phyloP scores from a whole-genome alignment of 805 yeast species.

The Metschnikowia anglica region DNA sequence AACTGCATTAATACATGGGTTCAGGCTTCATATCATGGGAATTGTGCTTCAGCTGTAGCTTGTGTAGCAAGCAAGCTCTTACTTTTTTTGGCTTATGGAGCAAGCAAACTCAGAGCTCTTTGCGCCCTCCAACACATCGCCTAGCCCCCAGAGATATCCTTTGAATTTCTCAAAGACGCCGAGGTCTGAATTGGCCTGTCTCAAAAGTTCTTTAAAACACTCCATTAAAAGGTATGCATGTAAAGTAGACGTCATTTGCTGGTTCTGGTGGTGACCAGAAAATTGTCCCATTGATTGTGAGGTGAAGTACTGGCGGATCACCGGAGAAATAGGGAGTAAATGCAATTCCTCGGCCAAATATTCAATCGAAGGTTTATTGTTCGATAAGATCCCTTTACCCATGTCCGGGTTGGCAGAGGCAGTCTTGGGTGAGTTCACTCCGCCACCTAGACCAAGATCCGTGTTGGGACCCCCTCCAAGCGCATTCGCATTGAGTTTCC shows the following conservation, averaged over 20 bases:
- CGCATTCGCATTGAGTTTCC: conserved; percentile 18
- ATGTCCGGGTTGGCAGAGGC: conserved; percentile 8
- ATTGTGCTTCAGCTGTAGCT: too few species aligned
- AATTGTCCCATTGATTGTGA: conserved; percentile 19
- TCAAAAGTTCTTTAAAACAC: conserved; percentile 59
- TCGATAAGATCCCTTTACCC: conserved; percentile 13
- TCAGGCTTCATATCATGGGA: neutral
- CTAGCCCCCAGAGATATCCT: conserved; percentile 55
- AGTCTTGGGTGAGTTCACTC: conserved; percentile 5
- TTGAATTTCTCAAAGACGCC: conserved; percentile 35
- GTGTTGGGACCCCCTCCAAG: conserved; percentile 1
- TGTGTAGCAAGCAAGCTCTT: neutral
- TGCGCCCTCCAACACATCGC: conserved; percentile 21
- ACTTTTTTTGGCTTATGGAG: neutral
- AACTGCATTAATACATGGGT: conserved; percentile 15
- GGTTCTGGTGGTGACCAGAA: conserved; percentile 26
- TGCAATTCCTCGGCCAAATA: conserved; percentile 64
- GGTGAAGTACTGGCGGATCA: conserved; percentile 41
- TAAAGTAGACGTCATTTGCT: conserved; percentile 51
- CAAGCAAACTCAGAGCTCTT: neutral
- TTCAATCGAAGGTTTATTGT: conserved; percentile 52
- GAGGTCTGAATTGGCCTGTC: conserved; percentile 26
- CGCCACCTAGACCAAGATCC: conserved; percentile 6
- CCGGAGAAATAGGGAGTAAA: conserved; percentile 60
- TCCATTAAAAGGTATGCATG: conserved; percentile 63